Base-by-base conservation (phyloP, 2,329 filamentous ascomycete genomes). In the Aureobasidium sp. region DNA sequence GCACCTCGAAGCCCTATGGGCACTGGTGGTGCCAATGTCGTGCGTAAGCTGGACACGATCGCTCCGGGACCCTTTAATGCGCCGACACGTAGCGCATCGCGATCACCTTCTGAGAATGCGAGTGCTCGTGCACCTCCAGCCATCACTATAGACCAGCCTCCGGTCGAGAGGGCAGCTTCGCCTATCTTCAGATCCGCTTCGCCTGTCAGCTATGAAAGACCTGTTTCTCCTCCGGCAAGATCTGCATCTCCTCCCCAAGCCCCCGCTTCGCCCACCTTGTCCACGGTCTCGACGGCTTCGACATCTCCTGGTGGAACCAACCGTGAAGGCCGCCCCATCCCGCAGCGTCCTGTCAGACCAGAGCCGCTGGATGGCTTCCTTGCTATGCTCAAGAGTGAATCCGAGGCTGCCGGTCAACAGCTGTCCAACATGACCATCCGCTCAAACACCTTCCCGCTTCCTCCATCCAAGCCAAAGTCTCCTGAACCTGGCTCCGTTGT, bases 41-140 rank as follows among this genome's bases (percentile, higher is more conserved):
- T 87, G 67, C 77, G 82, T 64, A 82, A 82, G 62, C 81, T 87
- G 77, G 82, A 87, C 66, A 80, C 77, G 7, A 84, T 88, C 67
- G 79, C 82, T 2, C 83, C 85, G 0, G 85, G 84, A 0, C 85
- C 86, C 0, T 87, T 89, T 67, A 82, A 84, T 65, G 69, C 78
- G 12, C 37, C 52, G 3, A 27, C 39, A 9, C 55, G 55, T 20
- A 36, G 29, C 15, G 27, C 55, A 11, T 59, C 55, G 17, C 31
- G 41, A 15, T 45, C 55, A 11, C 42, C 55, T 59, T 34, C 55
- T 22, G 31, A 42, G 11, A 48, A 27, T 34, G 29, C 44, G 22
- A 15, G 39, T 36, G 31, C 34, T 27, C 31, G 27, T 7, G 15
- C 25, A 34, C 44, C 57, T 15, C 57, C 57, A 27, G 44, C 57